phyloP scores from a whole-genome alignment of 352 stramenopile species.

The Globisporangium takayamanum region DNA sequence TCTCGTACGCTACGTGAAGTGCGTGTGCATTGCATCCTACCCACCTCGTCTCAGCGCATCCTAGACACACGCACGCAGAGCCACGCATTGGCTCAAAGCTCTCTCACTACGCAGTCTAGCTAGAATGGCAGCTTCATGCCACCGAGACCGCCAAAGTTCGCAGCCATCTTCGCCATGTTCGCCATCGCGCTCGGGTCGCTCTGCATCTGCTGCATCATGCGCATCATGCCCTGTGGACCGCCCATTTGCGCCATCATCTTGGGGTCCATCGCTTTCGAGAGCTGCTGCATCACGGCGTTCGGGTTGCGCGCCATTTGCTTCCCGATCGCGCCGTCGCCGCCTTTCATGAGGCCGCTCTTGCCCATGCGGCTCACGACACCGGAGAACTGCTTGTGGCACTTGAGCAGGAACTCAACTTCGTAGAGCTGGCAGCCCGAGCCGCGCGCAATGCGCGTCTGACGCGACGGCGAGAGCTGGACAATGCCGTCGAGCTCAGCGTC shows the following conservation, averaged over 20 bases:
- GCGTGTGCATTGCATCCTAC: too few relatives aligned
- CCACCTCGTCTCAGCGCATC: too few relatives aligned
- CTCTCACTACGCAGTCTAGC: not conserved
- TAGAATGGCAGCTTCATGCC: conserved; percentile 83
- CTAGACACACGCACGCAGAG: too few relatives aligned
- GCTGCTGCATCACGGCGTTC: conserved; percentile 94
- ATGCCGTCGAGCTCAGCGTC: conserved; percentile 94
- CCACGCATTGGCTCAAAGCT: too few relatives aligned
- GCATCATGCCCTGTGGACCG: conserved; percentile 81
- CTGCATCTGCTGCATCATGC: conserved; percentile 95
- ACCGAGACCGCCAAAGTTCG: conserved; percentile 29
- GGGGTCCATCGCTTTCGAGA: conserved; percentile 92
- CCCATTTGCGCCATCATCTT: conserved; percentile 90
- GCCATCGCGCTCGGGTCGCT: conserved; percentile 60
- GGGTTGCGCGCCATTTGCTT: conserved; percentile 96
- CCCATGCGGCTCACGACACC: conserved; percentile 95
- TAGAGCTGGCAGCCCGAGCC: conserved; percentile 87
- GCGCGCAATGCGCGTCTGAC: conserved; percentile 84
- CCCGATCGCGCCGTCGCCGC: conserved; percentile 77
- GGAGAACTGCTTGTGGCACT: conserved; percentile 95
- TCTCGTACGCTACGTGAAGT: too few relatives aligned
- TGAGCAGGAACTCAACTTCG: conserved; percentile 92
- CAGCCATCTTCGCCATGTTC: conserved; percentile 77
- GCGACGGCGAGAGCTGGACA: conserved; percentile 57
- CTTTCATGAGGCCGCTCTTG: conserved; percentile 93